Base-by-base conservation (phyloP, 2,329 filamentous ascomycete species). In the Pseudocercospora cruenta region DNA sequence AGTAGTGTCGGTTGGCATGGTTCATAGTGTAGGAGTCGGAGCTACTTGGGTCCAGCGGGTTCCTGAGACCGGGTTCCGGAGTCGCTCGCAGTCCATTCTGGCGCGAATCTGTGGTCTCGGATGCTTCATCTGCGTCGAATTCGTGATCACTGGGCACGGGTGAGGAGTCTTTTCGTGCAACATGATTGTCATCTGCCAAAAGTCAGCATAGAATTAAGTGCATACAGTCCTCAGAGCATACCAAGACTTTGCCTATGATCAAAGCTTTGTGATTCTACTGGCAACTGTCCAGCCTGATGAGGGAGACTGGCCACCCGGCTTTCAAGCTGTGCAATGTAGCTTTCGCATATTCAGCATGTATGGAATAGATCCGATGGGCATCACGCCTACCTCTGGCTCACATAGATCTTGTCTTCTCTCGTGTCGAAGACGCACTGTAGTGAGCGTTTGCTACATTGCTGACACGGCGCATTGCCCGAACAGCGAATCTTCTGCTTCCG, bases 371-470 rank as follows among this genome's bases (percentile, higher is more conserved):
- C 22, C 49, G 43, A 6, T 53, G 12, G 10, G 45, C 26, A 33
- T 7, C 4, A 8, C 8, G 19, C 62, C 53, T 14, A 62, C 69
- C 74, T 62, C 69, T 78, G 77, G 14, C 82, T 83, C 3, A 85
- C 82, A 3, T 85, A 71, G 14, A 85, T 76, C 67, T 84, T 84
- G 58, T 84, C 80, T 43, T 83, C 80, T n/a, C 78, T 77, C 45
- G 83, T 80, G 65, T 83, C 80, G 58, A 83, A 83, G 6, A 75
- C 73, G 63, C 82, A 83, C 0, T 74, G 67, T 16, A 81, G 70
- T 12, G 78, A 80, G 22, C 81, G 77, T 67, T 81, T 82, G 53
- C 72, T 78, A 70, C 82, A 84, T 16, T 76, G 77, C 58, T 80
- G 77, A 71, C 81, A 83, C 12, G 81, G 81, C 64, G 78, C 75